A percentile compares a stretch with the other conserved stretches of the same genome.
These are phyloP conservation scores for Davidsoniella australis DNA, from an alignment of 2,329 filamentous ascomycete genomes.

Conservation along the genomic window DNA sequence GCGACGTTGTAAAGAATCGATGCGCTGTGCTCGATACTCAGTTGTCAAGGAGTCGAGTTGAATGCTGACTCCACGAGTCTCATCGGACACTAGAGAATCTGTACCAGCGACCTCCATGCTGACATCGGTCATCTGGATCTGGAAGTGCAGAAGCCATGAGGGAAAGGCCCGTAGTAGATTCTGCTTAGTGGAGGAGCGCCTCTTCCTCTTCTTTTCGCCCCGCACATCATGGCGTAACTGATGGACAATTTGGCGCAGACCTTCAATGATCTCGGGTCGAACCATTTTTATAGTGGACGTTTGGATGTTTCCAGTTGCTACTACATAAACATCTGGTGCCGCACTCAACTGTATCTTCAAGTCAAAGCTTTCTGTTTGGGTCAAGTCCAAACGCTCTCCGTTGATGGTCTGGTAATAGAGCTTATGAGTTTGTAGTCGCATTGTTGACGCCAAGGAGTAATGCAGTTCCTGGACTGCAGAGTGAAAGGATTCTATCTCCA, in stretches of 20 bases:
- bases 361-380: slow-evolving; percentile 78
- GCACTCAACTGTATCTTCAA: slow-evolving; percentile 73
- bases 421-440: slow-evolving; percentile 70
- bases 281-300: slow-evolving; percentile 83
- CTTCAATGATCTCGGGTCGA: slow-evolving; percentile 80
- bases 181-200: slow-evolving; percentile 32
- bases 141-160: slow-evolving; percentile 66
- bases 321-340: slow-evolving; percentile 68
- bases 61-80: slow-evolving; percentile 66
- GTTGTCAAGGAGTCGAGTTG: slow-evolving; percentile 77
- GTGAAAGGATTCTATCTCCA: slow-evolving; percentile 93
- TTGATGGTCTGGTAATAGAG: slow-evolving; percentile 87
- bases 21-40: slow-evolving; percentile 72
- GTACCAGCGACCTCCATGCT: slow-evolving; percentile 81
- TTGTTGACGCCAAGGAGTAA: slow-evolving; percentile 69
- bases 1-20: slow-evolving; percentile 44
- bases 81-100: slow-evolving; percentile 65
- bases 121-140: slow-evolving; percentile 75
- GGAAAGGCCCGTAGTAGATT: slow-evolving; percentile 68
- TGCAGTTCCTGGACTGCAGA: slow-evolving; percentile 67
- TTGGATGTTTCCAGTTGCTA: slow-evolving; percentile 62
- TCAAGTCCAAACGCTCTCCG: slow-evolving; percentile 67
- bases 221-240: slow-evolving; percentile 60
- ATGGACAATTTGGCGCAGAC: slow-evolving; percentile 75
- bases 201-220: slow-evolving; percentile 20